Base-by-base conservation (phyloP, 2,329 filamentous ascomycete species). In the Cytospora leucostoma region DNA sequence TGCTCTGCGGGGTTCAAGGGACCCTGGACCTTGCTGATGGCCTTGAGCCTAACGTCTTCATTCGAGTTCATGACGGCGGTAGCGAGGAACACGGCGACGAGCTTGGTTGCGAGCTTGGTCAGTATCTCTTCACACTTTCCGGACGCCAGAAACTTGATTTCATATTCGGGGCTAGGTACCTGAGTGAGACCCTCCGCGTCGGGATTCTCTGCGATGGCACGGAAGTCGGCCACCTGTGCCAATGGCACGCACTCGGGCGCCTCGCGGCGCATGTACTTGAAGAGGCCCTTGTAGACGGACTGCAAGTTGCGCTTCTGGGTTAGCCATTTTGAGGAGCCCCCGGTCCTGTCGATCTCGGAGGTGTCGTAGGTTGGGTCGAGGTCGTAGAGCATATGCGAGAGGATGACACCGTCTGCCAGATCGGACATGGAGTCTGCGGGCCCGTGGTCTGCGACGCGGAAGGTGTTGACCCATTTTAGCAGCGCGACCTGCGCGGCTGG, bases 301-400 rank as follows among this genome's bases (percentile, higher is more conserved):
- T 99, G 97, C 4, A 96, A 92, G 72, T 99, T 95, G 56, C 95
- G 89, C 19, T 92, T 87, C 77, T 97, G 97, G 80, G 79, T 76
- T 63, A 82, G 72, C 70, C 80, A 79, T 65, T 77, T 73, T 55
- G 78, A 76, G 35, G 76, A 74, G 59, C 77, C 74, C 54, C 77
- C 73, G 65, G 74, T 79, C 54, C 78, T 75, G 62, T 84, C 80
- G 61, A 88, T 80, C 65, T 84, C 78, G 0, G 79, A 76, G 35
- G 80, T 78, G 70, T 84, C 80, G 70, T 87, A 89, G 65, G 80
- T 76, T 38, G 79, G 71, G 68, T 88, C 84, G 55, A 89, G 75
- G 69, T 87, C 81, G 71, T 83, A 79, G 64, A 87, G 80, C 54
- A 87, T 79, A 67, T 83, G 75, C 49, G 80, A 83, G 67, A 87